Base-by-base conservation (phyloP, 176 grass and related monocot species). In the Carex littledalei region DNA sequence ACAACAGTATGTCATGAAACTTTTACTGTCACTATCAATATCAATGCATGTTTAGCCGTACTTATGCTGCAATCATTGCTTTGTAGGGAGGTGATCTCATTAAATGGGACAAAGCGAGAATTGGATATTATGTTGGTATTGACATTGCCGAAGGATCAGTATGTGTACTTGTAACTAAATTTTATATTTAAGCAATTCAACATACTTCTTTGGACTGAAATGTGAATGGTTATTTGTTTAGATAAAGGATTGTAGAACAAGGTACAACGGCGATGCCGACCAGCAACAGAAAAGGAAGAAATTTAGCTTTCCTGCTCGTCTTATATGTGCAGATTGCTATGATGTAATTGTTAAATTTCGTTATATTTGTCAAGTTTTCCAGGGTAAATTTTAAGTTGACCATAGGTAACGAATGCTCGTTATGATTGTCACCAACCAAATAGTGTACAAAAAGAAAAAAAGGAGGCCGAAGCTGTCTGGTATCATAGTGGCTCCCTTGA, bases 41-140 rank as follows among this genome's bases (percentile, higher is more conserved):
- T 85, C 81, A 59, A 64, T n/a, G 18, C 68, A 61, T 32, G 3
- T 69, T 79, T 34, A 47, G 58, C 55, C 0, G 13, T 13, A 64
- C 41, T 26, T 24, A 82, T 12, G n/a, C 24, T 82, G 20, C 4
- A 24, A 85, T 20, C 64, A 73, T 78, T 86, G 55, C 16, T 86
- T 65, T 57, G 7, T 85, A 98, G 95, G 95, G 93, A 82, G 95
- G 95, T 24, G 95, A 98, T 76, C 86, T 98, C 35, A 95, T 98
- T 84, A 98, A 98, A 87, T 93, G 93, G 95, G 95, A 98, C 62
- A 98, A 98, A 57, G 93, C 95, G 15, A 98, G 43, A 84, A 91
- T 95, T 71, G 91, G 88, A 20, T 98, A 98, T 82, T 98, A 94
- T 22, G 88, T 95, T 29, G 95, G 95, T 4, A 90, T 98, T 60